Evolutionary conservation across 805 yeast species (phyloP).

Genomic region (Ogataea kodamae): DNA sequence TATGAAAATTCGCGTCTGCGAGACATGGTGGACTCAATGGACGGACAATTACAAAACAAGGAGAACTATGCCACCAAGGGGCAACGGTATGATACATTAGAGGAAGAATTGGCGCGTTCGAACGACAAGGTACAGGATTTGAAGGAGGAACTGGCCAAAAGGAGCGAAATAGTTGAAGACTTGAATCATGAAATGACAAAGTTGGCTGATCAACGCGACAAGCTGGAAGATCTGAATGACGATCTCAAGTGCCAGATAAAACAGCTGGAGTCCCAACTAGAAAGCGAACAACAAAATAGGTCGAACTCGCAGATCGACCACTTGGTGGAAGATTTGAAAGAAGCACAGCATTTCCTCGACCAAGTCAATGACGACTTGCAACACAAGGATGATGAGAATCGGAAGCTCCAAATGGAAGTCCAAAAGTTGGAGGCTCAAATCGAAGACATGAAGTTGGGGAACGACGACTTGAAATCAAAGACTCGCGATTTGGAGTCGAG

Average conservation of each 20-base stretch:
- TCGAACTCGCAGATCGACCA: slow-evolving; percentile 11
- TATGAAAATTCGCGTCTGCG: slow-evolving; percentile 25
- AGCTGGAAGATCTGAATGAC: slow-evolving; percentile 13
- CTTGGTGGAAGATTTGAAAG: slow-evolving; percentile 13
- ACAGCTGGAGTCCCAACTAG: slow-evolving; percentile 6
- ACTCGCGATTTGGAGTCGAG: slow-evolving; percentile 26
- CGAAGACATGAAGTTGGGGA: slow-evolving; percentile 29
- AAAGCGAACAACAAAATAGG: slow-evolving; percentile 9
- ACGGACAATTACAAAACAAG: slow-evolving; percentile 9
- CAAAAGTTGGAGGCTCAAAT: slow-evolving; percentile 5
- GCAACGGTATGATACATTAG: slow-evolving; percentile 8
- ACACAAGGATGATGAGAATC: slow-evolving; percentile 13
- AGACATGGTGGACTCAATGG: slow-evolving; percentile 4
- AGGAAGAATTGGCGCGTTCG: slow-evolving; percentile 7
- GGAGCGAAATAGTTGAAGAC: slow-evolving; percentile 11
- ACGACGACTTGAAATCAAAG: slow-evolving; percentile 14
- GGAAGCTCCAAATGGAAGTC: slow-evolving; percentile 9
- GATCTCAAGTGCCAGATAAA: slow-evolving; percentile 8
- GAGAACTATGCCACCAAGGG: slow-evolving; percentile 10
- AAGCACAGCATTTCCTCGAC: slow-evolving; percentile 18
- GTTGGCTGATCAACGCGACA: slow-evolving; percentile 15
- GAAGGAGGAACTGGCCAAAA: slow-evolving; percentile 8
- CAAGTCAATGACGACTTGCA: slow-evolving; percentile 27
- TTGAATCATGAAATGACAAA: slow-evolving; percentile 13
- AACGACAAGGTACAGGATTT: slow-evolving; percentile 10